These are phyloP conservation scores for Fusarium nygamai DNA, from an alignment of 2,329 filamentous ascomycete genomes.

Conservation along the genomic window DNA sequence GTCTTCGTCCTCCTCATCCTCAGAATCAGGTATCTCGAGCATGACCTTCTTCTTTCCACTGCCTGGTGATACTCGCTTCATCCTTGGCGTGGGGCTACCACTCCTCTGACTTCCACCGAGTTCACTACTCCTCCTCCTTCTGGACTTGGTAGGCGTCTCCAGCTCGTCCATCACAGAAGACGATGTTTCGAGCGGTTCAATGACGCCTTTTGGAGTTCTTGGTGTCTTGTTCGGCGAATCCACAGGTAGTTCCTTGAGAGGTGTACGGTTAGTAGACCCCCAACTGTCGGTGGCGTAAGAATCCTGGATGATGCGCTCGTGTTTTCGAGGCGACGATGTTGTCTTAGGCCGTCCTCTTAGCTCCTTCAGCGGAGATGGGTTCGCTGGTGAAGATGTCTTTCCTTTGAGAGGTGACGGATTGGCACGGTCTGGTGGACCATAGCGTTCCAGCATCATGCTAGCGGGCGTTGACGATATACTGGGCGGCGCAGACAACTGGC, in stretches of 20 bases:
- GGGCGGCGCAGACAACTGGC: slow-evolving; percentile 50
- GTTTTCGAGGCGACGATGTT: slow-evolving; percentile 24
- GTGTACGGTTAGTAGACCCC: slow-evolving; percentile 39
- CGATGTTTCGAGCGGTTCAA: slow-evolving; percentile 33
- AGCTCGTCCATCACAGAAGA: slow-evolving; percentile 38
- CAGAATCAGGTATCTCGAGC: slow-evolving; percentile 61
- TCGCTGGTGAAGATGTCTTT: slow-evolving; percentile 44
- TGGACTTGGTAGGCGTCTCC: slow-evolving; percentile 38
- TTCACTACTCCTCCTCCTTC: slow-evolving; percentile 34
- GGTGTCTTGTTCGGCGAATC: slow-evolving; percentile 25
- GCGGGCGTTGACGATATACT: slow-evolving; percentile 53
- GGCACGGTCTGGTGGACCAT: slow-evolving; percentile 47
- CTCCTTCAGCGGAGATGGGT: slow-evolving; percentile 35
- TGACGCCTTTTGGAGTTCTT: slow-evolving; percentile 7
- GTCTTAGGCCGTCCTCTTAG: slow-evolving; percentile 37
- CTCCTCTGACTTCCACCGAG: slow-evolving; percentile 28
- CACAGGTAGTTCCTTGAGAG: slow-evolving; percentile 26
- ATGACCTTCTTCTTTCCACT: slow-evolving; percentile 29
- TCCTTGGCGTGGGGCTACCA: slow-evolving; percentile 33
- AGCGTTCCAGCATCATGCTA: slow-evolving; percentile 53
- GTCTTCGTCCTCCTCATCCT: slow-evolving; percentile 53
- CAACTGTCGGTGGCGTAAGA: slow-evolving; percentile 54
- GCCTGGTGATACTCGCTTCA: slow-evolving; percentile 33
- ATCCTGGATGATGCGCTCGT: slow-evolving; percentile 55
- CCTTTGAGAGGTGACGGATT: slow-evolving; percentile 52